phyloP scores from a whole-genome alignment of 805 yeast species.

The Saturnispora silvae region DNA sequence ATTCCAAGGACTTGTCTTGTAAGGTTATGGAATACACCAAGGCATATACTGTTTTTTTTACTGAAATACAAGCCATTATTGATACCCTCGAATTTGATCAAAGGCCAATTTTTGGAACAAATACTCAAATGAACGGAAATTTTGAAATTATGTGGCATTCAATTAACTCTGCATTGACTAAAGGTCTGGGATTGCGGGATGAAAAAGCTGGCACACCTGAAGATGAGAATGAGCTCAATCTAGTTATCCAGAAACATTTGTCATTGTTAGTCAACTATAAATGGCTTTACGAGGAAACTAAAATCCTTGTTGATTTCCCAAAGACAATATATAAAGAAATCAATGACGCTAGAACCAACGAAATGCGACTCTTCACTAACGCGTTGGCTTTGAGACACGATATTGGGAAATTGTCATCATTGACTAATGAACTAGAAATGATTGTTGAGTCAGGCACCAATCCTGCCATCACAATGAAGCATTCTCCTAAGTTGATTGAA shows the following conservation, averaged over 20 bases:
- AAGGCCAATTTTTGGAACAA: slow-evolving; percentile 9
- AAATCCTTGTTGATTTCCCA: slow-evolving; percentile 19
- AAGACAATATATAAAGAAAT: slow-evolving; percentile 19
- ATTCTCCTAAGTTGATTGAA: slow-evolving; percentile 47
- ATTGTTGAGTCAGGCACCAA: slow-evolving; percentile 33
- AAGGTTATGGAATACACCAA: slow-evolving; percentile 34
- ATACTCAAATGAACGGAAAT: slow-evolving; percentile 14
- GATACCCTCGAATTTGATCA: slow-evolving; percentile 8
- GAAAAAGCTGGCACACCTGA: slow-evolving; percentile 7
- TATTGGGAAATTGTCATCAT: slow-evolving; percentile 58
- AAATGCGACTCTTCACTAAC: slow-evolving; percentile 35
- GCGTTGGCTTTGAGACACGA: slow-evolving; percentile 35
- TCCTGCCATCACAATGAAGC: slow-evolving; percentile 53
- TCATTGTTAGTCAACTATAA: slow-evolving; percentile 44
- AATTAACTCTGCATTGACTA: slow-evolving; percentile 12
- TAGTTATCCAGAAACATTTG: slow-evolving; percentile 19
- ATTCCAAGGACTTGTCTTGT: slow-evolving; percentile 14
- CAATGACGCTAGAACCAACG: slow-evolving; percentile 23
- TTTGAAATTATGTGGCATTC: slow-evolving; percentile 18
- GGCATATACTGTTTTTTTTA: slow-evolving; percentile 37
- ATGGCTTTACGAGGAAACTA: slow-evolving; percentile 36
- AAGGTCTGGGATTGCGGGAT: too few relatives aligned
- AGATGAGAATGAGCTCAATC: slow-evolving; percentile 7
- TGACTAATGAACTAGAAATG: slow-evolving; percentile 53
- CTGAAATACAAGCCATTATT: slow-evolving; percentile 27